phyloP scores from a whole-genome alignment of 2,329 filamentous ascomycete genomes.

The Zymoseptoria tritici region DNA sequence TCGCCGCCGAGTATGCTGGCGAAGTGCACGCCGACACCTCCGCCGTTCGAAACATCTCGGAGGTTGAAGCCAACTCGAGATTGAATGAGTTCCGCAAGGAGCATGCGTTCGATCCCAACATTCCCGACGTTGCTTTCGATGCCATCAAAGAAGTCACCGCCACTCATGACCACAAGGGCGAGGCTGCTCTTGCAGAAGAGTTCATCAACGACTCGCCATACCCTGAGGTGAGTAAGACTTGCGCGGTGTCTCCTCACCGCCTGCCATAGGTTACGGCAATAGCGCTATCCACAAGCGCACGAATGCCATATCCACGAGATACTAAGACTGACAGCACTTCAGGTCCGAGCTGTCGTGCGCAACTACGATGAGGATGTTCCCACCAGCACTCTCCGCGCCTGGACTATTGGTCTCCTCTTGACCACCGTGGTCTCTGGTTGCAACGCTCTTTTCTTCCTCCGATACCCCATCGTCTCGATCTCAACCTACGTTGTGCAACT shows the following conservation, averaged over 20 bases:
- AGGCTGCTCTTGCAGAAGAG: constrained; percentile 51
- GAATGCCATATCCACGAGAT: not conserved
- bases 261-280: not conserved
- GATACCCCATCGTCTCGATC: constrained; percentile 84
- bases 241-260: not conserved
- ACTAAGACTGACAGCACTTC: constrained; percentile 3
- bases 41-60: constrained; percentile 14
- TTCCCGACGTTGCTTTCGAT: constrained; percentile 55
- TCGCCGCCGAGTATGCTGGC: constrained; percentile 13
- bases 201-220: constrained; percentile 61
- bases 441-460: constrained; percentile 80
- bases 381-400: constrained; percentile 58
- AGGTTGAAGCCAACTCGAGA: constrained; percentile 20
- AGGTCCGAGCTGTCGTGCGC: constrained; percentile 51
- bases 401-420: constrained; percentile 54
- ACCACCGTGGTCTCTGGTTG: constrained; percentile 53
- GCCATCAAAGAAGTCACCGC: constrained; percentile 53
- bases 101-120: constrained; percentile 58
- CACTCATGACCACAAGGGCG: constrained; percentile 49
- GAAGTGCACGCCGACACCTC: constrained; percentile 8
- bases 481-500: constrained; percentile 80
- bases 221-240: constrained; percentile 48
- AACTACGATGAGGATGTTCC: constrained; percentile 59
- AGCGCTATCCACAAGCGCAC: not conserved
- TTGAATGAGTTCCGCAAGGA: constrained; percentile 53